Conservation (phyloP, 306 rosid species). For the Rosa lucieae region DNA sequence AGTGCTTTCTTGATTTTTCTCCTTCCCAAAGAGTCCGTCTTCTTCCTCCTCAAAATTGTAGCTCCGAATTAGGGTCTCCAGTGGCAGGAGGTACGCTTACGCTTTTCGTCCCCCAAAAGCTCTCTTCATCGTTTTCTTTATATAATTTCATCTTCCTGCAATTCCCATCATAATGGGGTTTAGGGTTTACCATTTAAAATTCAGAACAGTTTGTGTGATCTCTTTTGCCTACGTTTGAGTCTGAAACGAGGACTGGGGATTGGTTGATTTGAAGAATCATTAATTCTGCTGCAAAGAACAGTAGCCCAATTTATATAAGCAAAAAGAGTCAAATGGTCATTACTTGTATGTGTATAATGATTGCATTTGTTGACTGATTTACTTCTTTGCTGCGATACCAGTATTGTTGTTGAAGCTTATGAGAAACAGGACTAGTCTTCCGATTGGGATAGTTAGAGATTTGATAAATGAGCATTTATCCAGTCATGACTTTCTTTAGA, state of each 20-base stretch:
- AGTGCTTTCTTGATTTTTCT: neutral
- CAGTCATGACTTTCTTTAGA: neutral
- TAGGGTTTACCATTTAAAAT: neutral
- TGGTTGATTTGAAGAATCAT: neutral
- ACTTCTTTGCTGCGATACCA: neutral
- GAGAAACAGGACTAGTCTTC: neutral
- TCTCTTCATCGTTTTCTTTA: neutral
- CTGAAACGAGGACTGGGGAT: neutral
- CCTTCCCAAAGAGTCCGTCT: neutral
- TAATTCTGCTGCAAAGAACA: neutral
- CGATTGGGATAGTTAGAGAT: neutral
- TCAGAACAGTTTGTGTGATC: neutral
- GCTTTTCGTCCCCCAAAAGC: neutral
- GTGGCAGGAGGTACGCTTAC: constrained; percentile 9
- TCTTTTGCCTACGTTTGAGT: neutral
- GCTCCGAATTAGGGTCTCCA: constrained; percentile 6
- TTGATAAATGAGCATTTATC: neutral
- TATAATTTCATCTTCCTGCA: neutral
- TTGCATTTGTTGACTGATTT: neutral
- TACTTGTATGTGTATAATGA: neutral
- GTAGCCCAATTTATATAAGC: neutral
- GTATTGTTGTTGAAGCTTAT: neutral
- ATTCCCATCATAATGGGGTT: neutral
- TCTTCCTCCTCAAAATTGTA: neutral
- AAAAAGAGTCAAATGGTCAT: neutral